These are phyloP conservation scores for Aspergillus diversus DNA, from an alignment of 495 filamentous ascomycete genomes.

Conservation along the genomic window DNA sequence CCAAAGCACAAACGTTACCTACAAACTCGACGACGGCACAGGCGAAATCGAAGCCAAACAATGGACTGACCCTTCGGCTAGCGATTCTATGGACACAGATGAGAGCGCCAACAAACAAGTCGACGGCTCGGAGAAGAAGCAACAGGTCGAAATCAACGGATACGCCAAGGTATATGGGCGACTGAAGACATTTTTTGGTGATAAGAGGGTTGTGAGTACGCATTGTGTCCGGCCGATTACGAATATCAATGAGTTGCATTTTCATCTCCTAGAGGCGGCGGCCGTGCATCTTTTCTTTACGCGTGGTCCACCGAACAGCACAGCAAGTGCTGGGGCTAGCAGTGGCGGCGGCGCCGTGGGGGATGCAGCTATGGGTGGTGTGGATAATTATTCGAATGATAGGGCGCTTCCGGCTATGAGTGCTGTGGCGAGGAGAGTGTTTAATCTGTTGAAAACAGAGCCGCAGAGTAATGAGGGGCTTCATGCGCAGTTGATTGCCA, in stretches of 20 bases:
- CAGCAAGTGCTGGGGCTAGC: constrained; percentile 30
- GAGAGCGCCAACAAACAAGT: constrained; percentile 38
- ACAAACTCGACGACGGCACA: constrained; percentile 94
- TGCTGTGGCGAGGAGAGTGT: constrained; percentile 65
- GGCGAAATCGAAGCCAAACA: constrained; percentile 90
- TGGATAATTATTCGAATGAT: constrained; percentile 36
- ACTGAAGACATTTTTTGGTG: constrained; percentile 69
- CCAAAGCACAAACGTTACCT: constrained; percentile 90
- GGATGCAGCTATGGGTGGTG: constrained; percentile 47
- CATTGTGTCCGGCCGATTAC: constrained; percentile 76
- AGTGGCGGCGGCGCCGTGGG: constrained; percentile 32
- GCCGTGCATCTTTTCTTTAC: constrained; percentile 84
- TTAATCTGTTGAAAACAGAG: constrained; percentile 60
- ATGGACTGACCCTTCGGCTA: constrained; percentile 71
- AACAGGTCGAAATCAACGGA: constrained; percentile 62
- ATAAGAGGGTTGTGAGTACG: constrained; percentile 78
- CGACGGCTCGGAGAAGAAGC: constrained; percentile 34
- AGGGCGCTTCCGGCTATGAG: constrained; percentile 54
- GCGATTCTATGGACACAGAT: constrained; percentile 52
- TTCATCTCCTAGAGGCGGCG: constrained; percentile 86
- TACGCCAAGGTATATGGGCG: constrained; percentile 85
- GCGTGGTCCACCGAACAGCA: constrained; percentile 64
- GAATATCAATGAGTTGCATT: constrained; percentile 89
- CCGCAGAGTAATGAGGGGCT: constrained; percentile 78
- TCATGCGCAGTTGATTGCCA: constrained; percentile 74